These are phyloP conservation scores for Diaporthe nobilis DNA, from an alignment of 2,329 filamentous ascomycete species.

Conservation along the genomic window DNA sequence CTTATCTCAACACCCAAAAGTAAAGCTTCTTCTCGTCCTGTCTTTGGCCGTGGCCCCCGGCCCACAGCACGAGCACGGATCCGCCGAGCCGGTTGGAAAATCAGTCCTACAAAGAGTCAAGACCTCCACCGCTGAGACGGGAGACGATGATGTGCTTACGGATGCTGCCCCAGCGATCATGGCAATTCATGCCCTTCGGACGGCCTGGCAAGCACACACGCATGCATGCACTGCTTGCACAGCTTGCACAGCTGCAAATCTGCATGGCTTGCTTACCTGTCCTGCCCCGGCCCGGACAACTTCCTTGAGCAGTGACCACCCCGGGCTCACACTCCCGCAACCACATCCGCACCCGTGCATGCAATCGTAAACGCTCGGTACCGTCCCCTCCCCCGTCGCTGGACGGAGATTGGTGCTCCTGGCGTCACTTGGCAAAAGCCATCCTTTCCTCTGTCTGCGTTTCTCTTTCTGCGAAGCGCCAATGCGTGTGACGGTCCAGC, in stretches of 20 bases:
- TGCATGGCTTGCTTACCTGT: not conserved
- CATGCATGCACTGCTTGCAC: not conserved
- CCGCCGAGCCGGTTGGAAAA: slow-evolving; percentile 33
- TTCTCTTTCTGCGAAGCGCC: not conserved
- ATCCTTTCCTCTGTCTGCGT: not conserved
- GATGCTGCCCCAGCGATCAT: slow-evolving; percentile 11
- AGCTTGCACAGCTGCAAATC: not conserved
- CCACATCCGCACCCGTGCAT: slow-evolving; percentile 4
- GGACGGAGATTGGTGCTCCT: slow-evolving; percentile 29
- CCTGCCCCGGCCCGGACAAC: slow-evolving; percentile 24
- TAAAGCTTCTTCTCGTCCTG: slow-evolving; percentile 36
- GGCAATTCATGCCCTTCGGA: slow-evolving; percentile 30
- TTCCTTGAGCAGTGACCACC: slow-evolving; percentile 3
- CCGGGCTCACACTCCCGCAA: not conserved
- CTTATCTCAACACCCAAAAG: slow-evolving; percentile 37
- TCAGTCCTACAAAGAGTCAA: slow-evolving; percentile 29
- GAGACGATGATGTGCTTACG: slow-evolving; percentile 15
- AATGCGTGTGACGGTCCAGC: not conserved
- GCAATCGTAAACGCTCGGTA: slow-evolving; percentile 28
- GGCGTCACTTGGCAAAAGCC: slow-evolving; percentile 24
- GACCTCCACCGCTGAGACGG: slow-evolving; percentile 30
- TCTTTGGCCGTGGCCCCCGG: not conserved
- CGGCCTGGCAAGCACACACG: not conserved
- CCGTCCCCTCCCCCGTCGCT: slow-evolving; percentile 2
- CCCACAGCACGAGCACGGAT: slow-evolving; percentile 21